Conservation (phyloP, 192 early-diverging fungal species). For the Chytriomyces sp. region DNA sequence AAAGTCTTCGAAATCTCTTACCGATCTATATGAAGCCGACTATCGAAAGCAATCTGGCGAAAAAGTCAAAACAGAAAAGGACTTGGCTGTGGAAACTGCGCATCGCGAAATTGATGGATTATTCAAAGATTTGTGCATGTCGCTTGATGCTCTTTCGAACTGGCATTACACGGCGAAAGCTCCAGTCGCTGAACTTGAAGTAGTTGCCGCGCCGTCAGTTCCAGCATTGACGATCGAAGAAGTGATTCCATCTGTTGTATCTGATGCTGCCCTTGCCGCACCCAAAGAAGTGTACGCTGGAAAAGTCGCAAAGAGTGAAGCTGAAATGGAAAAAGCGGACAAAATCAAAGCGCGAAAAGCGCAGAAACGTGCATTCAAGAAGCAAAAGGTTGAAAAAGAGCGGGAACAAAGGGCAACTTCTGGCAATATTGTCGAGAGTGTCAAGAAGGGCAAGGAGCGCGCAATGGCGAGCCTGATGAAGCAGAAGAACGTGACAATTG, state of each 20-base stretch:
- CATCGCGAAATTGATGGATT: slow-evolving; percentile 82
- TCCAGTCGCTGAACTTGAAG: slow-evolving; percentile 74
- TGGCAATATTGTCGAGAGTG: slow-evolving; percentile 52
- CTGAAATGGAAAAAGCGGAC: slow-evolving; percentile 78
- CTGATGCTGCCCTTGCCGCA: slow-evolving; percentile 79
- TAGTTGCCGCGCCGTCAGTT: slow-evolving; percentile 62
- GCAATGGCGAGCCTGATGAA: slow-evolving; percentile 69
- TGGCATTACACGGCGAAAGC: slow-evolving; percentile 91
- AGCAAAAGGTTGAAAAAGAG: slow-evolving; percentile 57
- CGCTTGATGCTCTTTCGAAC: slow-evolving; percentile 92
- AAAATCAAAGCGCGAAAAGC: slow-evolving; percentile 71
- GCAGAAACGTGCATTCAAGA: slow-evolving; percentile 72
- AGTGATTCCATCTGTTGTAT: slow-evolving; percentile 85
- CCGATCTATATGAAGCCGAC: slow-evolving; percentile 90
- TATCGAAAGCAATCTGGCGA: slow-evolving; percentile 67
- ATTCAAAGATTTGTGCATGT: slow-evolving; percentile 77
- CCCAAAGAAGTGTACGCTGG: slow-evolving; percentile 90
- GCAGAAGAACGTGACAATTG: slow-evolving; percentile 66
- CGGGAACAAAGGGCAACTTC: slow-evolving; percentile 46
- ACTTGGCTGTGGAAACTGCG: slow-evolving; percentile 73
- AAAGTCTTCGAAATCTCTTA: slow-evolving; percentile 84
- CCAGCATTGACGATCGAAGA: slow-evolving; percentile 95
- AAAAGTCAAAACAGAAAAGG: slow-evolving; percentile 69
- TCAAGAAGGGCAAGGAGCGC: slow-evolving; percentile 56
- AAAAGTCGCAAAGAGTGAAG: slow-evolving; percentile 74